A percentile compares a stretch with the other conserved stretches of the same genome.
phyloP scores from a whole-genome alignment of 78 protist genomes.

The Speleostelium caveatum region DNA sequence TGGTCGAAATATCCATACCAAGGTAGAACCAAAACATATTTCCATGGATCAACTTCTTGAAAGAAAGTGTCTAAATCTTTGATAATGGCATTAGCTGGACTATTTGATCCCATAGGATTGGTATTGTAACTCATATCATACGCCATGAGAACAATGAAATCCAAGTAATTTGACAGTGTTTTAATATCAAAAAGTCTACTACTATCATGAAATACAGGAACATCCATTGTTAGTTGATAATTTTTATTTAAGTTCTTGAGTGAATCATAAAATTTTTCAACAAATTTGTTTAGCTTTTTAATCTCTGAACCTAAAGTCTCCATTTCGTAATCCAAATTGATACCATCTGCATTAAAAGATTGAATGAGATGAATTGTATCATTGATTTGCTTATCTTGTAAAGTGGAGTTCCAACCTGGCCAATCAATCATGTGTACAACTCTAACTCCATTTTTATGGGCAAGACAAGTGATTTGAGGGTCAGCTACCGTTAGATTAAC shows the following conservation, averaged over 20 bases:
- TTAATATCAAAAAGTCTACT: not conserved
- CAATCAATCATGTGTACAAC: not conserved
- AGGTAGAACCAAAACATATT: not conserved
- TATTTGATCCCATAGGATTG: not conserved
- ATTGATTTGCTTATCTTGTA: not conserved
- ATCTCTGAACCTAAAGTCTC: not conserved
- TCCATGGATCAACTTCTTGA: not conserved
- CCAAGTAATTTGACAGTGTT: not conserved
- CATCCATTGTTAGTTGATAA: not conserved
- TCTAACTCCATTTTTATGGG: not conserved
- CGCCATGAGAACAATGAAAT: not conserved
- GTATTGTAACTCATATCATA: not conserved
- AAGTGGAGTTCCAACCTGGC: not conserved
- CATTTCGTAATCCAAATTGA: not conserved
- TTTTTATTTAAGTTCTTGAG: too few species aligned
- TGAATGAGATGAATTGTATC: too few species aligned
- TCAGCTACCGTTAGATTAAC: not conserved
- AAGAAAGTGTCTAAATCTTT: not conserved
- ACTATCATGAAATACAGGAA: too few species aligned
- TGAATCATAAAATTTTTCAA: too few species aligned
- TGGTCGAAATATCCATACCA: not conserved
- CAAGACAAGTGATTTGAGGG: not conserved
- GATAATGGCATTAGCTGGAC: not conserved
- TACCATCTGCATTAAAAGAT: not conserved
- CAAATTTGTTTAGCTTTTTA: not conserved